A percentile compares a stretch with the other conserved stretches of the same genome.
Conservation (phyloP, 345 rosid species). For the Sapria himalayana region DNA sequence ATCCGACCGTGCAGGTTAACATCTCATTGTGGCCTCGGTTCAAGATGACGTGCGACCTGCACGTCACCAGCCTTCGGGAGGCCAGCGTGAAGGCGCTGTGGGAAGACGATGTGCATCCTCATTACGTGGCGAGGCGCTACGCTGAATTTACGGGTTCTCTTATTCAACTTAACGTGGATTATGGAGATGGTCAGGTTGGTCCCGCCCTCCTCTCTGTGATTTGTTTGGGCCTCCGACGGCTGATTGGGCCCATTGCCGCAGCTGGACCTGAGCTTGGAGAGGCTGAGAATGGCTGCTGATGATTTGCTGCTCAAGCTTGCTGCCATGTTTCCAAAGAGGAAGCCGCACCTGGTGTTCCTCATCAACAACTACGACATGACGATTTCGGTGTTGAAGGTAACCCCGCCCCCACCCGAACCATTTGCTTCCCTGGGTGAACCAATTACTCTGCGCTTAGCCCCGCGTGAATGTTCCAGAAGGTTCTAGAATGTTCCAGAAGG, state of each 20-base stretch:
- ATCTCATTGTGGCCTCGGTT: constrained; percentile 94
- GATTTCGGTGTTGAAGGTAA: constrained; percentile 81
- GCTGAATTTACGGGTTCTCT: constrained; percentile 97
- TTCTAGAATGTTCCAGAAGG: too few relatives aligned
- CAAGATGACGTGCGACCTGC: constrained; percentile 87
- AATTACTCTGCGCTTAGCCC: neutral
- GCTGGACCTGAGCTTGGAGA: constrained; percentile 90
- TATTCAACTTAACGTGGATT: constrained; percentile 81
- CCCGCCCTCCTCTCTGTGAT: neutral
- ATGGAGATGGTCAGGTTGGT: constrained; percentile 92
- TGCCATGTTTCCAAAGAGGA: constrained; percentile 42
- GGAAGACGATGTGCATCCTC: constrained; percentile 99
- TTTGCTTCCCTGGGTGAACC: neutral
- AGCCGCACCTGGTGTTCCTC: constrained; percentile 68
- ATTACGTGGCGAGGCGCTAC: constrained; percentile 96
- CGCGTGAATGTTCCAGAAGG: too few relatives aligned
- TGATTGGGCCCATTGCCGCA: constrained; percentile 16
- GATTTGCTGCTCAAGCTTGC: constrained; percentile 81
- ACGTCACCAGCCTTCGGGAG: constrained; percentile 73
- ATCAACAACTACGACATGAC: constrained; percentile 95
- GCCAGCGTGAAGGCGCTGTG: constrained; percentile 74
- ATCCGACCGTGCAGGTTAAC: constrained; percentile 96
- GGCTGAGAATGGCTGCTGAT: constrained; percentile 86
- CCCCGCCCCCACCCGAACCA: too few relatives aligned
- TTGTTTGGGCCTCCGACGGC: neutral